phyloP scores from a whole-genome alignment of 202 grass and related monocot species.

The Alloteropsis angusta region DNA sequence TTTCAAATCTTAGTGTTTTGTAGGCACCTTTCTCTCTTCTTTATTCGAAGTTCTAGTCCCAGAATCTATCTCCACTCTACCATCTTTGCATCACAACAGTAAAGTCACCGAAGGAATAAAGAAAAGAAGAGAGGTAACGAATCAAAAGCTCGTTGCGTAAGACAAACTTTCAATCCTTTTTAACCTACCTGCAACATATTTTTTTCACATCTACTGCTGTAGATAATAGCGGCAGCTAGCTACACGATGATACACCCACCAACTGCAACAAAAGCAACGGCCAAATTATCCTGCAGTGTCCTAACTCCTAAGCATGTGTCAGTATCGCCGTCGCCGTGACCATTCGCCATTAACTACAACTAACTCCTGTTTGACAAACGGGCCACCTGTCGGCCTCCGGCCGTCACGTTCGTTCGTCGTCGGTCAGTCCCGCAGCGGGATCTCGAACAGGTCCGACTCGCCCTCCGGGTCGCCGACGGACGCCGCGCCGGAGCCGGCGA shows the following conservation, averaged over 20 bases:
- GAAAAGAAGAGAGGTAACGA: neutral
- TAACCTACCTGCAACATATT: neutral
- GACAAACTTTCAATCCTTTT: constrained; percentile 30
- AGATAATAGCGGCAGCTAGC: neutral
- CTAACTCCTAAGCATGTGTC: constrained; percentile 36
- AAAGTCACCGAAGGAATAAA: neutral
- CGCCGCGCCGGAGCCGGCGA: constrained; percentile 6
- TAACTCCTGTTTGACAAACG: constrained; percentile 33
- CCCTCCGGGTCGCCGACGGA: constrained; percentile 34
- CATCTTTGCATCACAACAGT: neutral
- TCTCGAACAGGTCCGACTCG: constrained; percentile 91
- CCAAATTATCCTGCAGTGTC: constrained; percentile 16
- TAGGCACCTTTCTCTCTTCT: neutral
- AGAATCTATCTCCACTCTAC: constrained; percentile 1
- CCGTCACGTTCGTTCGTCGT: neutral
- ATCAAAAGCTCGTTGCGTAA: constrained; percentile 18
- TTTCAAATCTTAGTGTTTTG: neutral
- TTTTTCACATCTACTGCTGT: constrained; percentile 24
- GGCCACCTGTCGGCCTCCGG: constrained; percentile 19
- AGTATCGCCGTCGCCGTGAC: constrained; percentile 16
- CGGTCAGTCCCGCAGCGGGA: constrained; percentile 46
- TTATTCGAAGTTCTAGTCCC: neutral
- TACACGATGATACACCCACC: neutral
- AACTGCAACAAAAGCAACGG: neutral
- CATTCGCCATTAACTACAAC: constrained; percentile 30